Percentiles rank a stretch among this genome's conserved stretches.
Evolutionary conservation across 2,329 filamentous ascomycete genomes (phyloP).

Genomic region (Pseudogymnoascus sp.): DNA sequence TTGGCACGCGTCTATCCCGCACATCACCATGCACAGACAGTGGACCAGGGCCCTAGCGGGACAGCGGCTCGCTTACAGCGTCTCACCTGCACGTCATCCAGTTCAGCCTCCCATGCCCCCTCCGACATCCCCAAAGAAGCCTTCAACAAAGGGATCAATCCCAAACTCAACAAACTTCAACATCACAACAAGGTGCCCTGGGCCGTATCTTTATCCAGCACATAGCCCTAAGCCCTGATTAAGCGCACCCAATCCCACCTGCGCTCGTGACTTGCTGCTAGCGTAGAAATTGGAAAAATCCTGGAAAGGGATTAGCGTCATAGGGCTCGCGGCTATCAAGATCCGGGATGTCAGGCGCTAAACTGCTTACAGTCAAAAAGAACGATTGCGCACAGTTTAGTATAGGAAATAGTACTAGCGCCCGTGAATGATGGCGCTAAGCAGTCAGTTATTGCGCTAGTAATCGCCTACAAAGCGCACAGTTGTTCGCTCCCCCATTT

Average conservation of each 20-base stretch:
- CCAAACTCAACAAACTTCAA: too few relatives aligned
- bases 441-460: not conserved
- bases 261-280: too few relatives aligned
- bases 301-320: not conserved
- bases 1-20: constrained; percentile 1
- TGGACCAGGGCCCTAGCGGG: not conserved
- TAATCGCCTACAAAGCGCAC: not conserved
- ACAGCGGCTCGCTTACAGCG: not conserved
- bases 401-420: not conserved
- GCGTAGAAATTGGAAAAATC: not conserved
- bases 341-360: too few relatives aligned
- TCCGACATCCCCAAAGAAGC: not conserved
- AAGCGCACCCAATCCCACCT: too few relatives aligned
- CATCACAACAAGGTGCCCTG: too few relatives aligned
- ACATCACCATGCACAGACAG: not conserved
- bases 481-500: not conserved
- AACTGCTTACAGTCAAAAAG: not conserved
- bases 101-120: not conserved
- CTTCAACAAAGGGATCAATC: not conserved
- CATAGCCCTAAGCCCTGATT: too few relatives aligned
- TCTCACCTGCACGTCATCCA: too few relatives aligned
- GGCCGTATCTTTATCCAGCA: too few relatives aligned
- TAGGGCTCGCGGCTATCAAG: not conserved
- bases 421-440: not conserved
- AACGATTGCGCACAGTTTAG: too few relatives aligned